Evolutionary conservation across 805 yeast genomes (phyloP).

Genomic region (Yarrowia sp.): DNA sequence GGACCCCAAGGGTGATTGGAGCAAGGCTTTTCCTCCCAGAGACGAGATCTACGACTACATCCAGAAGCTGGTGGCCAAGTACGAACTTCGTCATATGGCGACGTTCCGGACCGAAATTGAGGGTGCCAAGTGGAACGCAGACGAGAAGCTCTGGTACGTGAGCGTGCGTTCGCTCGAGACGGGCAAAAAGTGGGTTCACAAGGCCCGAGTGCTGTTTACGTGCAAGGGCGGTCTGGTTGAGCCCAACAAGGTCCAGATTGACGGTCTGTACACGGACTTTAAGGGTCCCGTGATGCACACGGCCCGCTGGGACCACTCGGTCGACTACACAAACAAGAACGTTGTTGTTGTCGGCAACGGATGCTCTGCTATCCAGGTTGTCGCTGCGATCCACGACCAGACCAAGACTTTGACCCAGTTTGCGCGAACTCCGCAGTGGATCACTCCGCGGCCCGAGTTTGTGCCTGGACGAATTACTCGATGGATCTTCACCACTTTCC

Average conservation of each 20-base stretch:
- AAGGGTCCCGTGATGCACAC: constrained; percentile 30
- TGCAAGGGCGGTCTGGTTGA: constrained; percentile 29
- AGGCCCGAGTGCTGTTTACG: constrained; percentile 26
- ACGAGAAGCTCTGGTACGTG: constrained; percentile 27
- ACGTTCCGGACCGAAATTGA: constrained; percentile 15
- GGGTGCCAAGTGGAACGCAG: constrained; percentile 29
- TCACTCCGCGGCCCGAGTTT: constrained; percentile 28
- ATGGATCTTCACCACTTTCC: background rate
- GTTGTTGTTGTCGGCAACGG: constrained; percentile 29
- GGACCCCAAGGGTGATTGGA: constrained; percentile 32
- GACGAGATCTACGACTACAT: constrained; percentile 29
- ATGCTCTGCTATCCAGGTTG: constrained; percentile 29
- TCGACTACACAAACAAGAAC: constrained; percentile 26
- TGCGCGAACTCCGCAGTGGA: constrained; percentile 30
- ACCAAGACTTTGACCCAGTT: constrained; percentile 28
- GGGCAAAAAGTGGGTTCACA: constrained; percentile 26
- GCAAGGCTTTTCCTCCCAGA: constrained; percentile 28
- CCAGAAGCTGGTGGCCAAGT: constrained; percentile 27
- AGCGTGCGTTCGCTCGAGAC: constrained; percentile 10
- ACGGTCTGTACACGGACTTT: constrained; percentile 29
- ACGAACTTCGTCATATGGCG: constrained; percentile 26
- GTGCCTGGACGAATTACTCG: background rate
- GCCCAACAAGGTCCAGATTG: constrained; percentile 27
- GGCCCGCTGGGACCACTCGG: constrained; percentile 30
- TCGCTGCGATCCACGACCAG: constrained; percentile 25